Evolutionary conservation across 345 rosid species (phyloP).

Genomic region (Populus davidiana): DNA sequence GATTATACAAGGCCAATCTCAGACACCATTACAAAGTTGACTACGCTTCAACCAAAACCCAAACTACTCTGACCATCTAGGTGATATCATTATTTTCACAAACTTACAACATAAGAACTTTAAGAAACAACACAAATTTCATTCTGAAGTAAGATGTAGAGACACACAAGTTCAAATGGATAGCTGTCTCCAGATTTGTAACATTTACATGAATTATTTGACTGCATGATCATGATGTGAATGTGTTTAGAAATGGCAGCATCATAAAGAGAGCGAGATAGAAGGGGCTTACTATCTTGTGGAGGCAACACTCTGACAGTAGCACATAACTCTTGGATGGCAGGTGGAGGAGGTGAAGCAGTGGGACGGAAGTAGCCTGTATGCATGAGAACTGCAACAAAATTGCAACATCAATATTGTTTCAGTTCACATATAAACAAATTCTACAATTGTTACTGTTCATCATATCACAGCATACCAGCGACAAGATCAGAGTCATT

Average conservation of each 20-base stretch:
- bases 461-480: conserved; percentile 44
- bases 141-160: not conserved
- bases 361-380: conserved; percentile 98
- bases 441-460: not conserved
- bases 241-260: not conserved
- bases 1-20: not conserved
- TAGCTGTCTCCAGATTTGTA: not conserved
- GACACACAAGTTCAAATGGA: not conserved
- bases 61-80: not conserved
- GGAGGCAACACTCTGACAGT: conserved; percentile 85
- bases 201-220: not conserved
- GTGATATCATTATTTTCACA: not conserved
- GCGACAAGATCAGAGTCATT: conserved; percentile 99
- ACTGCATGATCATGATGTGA: not conserved
- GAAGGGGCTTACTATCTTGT: conserved; percentile 70
- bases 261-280: not conserved
- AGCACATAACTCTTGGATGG: conserved; percentile 86
- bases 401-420: conserved; percentile 19
- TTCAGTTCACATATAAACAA: conserved; percentile 4
- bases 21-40: not conserved
- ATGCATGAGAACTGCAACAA: conserved; percentile 90
- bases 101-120: too few species aligned
- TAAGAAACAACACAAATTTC: not conserved
- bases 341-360: conserved; percentile 91
- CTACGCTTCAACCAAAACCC: not conserved